Percentiles rank a stretch among this genome's conserved stretches.
These are phyloP conservation scores for Theobroma grandiflorum DNA, from an alignment of 441 rosid genomes.

Conservation along the genomic window DNA sequence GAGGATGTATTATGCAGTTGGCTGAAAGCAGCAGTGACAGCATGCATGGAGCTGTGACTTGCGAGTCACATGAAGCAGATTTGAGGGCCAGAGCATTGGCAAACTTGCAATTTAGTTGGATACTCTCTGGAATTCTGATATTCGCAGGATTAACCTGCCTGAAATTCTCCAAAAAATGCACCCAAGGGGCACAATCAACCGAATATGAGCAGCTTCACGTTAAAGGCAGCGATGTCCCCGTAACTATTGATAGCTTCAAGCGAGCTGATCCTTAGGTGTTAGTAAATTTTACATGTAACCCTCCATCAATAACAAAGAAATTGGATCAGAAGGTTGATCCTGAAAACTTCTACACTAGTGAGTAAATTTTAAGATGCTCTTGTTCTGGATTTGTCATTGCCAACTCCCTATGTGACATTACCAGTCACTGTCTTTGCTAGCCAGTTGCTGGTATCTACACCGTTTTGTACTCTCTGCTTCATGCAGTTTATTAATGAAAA, in stretches of 20 bases:
- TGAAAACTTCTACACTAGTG: not conserved
- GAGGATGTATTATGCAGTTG: constrained; percentile 60
- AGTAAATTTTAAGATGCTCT: not conserved
- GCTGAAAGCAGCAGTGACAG: constrained; percentile 29
- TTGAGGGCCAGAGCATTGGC: constrained; percentile 74
- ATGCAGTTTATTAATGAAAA: no score
- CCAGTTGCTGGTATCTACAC: no score
- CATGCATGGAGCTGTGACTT: constrained; percentile 62
- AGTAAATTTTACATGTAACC: not conserved
- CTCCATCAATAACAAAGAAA: constrained; percentile 16
- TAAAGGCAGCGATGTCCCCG: constrained; percentile 51
- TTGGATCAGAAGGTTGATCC: constrained; percentile 1
- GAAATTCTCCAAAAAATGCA: constrained; percentile 52
- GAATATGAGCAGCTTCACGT: constrained; percentile 71
- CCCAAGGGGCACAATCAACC: constrained; percentile 37
- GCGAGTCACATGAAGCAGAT: constrained; percentile 66
- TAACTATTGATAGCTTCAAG: constrained; percentile 41
- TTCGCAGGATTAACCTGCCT: constrained; percentile 61
- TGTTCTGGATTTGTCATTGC: not conserved
- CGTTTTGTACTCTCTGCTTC: no score
- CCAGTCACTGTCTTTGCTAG: no score
- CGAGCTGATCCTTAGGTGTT: constrained; percentile 31
- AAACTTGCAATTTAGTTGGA: constrained; percentile 95
- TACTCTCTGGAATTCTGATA: constrained; percentile 61
- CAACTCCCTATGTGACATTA: no score